phyloP scores from a whole-genome alignment of 495 filamentous ascomycete genomes.

The Penicillium maclennaniae region DNA sequence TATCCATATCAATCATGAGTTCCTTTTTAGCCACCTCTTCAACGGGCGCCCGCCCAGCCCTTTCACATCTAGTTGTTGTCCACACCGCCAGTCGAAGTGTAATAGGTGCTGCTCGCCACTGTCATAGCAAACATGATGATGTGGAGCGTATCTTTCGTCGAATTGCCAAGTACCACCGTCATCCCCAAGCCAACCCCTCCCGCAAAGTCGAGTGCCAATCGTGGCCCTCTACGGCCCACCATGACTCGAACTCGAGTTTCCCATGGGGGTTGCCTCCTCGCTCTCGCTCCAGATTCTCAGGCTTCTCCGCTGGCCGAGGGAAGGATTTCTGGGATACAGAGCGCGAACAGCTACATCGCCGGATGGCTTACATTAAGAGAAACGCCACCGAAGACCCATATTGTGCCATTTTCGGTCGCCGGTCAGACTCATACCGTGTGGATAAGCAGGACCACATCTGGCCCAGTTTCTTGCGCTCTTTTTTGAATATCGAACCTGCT shows the following conservation, averaged over 20 bases:
- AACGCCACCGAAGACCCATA: conserved; percentile 40
- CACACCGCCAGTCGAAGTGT: conserved; percentile 10
- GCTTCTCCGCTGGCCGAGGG: conserved; percentile 5
- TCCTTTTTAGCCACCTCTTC: conserved; percentile 12
- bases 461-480: conserved; percentile 26
- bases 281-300: conserved; percentile 13
- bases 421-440: conserved; percentile 20
- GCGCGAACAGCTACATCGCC: conserved; percentile 18
- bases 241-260: conserved; percentile 1
- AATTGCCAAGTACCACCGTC: conserved; percentile 15
- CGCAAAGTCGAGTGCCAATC: conserved; percentile 8
- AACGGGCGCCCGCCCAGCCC: conserved; percentile 7
- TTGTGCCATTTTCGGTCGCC: conserved; percentile 39
- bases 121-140: conserved; percentile 10
- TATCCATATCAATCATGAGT: conserved; percentile 19
- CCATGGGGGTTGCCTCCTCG: conserved; percentile 13
- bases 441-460: conserved; percentile 15
- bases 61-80: conserved; percentile 9
- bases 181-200: conserved; percentile 10
- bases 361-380: conserved; percentile 32
- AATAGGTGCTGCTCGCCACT: conserved; percentile 12
- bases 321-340: conserved; percentile 20
- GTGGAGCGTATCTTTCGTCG: conserved; percentile 10
- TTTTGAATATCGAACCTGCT: conserved; percentile 19
- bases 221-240: conserved; percentile 7